phyloP scores from a whole-genome alignment of 176 grass and related monocot species.

The Lolium rigidum region DNA sequence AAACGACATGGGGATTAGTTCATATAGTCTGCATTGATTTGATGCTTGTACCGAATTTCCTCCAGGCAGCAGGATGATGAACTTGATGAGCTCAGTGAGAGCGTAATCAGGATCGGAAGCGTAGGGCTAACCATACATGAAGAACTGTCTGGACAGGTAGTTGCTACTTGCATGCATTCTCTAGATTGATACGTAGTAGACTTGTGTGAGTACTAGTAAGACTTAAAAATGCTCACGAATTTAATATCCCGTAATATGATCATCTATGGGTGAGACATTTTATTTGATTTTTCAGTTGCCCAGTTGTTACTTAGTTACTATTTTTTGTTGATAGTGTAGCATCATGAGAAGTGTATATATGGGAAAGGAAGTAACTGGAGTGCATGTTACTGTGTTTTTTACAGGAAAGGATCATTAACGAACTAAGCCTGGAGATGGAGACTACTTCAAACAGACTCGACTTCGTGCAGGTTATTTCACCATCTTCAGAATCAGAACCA shows the following conservation, averaged over 20 bases:
- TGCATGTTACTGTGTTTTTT: slow-evolving; percentile 3
- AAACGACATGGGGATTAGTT: not conserved
- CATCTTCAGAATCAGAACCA: not conserved
- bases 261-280: too few relatives aligned
- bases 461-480: slow-evolving; percentile 72
- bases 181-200: slow-evolving; percentile 20
- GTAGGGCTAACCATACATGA: slow-evolving; percentile 99
- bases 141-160: slow-evolving; percentile 84
- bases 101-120: slow-evolving; percentile 75
- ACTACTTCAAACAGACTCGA: slow-evolving; percentile 95
- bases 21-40: slow-evolving; percentile 17
- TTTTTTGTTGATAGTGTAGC: too few relatives aligned
- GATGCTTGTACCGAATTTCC: not conserved
- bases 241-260: too few relatives aligned
- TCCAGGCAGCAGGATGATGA: slow-evolving; percentile 97
- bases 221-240: not conserved
- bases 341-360: not conserved
- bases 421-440: slow-evolving; percentile 88
- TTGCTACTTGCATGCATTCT: not conserved
- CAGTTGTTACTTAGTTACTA: too few relatives aligned
- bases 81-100: slow-evolving; percentile 89
- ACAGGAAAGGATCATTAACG: slow-evolving; percentile 94
- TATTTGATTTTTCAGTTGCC: too few relatives aligned
- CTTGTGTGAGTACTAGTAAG: not conserved
- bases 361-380: not conserved